These are phyloP conservation scores for Globisporangium ultimum DNA, from an alignment of 352 stramenopile genomes.

Conservation along the genomic window DNA sequence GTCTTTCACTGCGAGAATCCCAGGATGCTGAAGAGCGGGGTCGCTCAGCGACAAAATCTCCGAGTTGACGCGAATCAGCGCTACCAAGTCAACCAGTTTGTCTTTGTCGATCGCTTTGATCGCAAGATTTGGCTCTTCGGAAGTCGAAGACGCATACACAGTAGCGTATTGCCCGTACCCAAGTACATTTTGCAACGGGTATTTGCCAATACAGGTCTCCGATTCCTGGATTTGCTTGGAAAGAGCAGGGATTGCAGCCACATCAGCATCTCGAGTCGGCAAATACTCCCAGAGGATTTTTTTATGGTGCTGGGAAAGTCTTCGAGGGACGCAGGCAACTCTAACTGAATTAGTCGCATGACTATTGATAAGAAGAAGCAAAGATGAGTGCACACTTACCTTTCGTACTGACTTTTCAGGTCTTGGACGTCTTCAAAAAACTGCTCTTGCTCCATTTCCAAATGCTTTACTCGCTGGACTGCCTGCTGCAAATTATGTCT, in stretches of 20 bases:
- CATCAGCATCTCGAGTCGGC: slow-evolving; percentile 39
- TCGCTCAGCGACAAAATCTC: slow-evolving; percentile 81
- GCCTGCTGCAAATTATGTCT: slow-evolving; percentile 38
- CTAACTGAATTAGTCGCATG: too few species aligned
- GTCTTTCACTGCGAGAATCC: slow-evolving; percentile 64
- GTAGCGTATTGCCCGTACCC: slow-evolving; percentile 84
- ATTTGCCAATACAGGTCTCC: slow-evolving; percentile 51
- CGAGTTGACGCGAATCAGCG: slow-evolving; percentile 69
- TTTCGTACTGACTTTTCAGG: slow-evolving; percentile 74
- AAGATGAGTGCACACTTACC: slow-evolving; percentile 18
- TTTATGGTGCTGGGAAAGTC: slow-evolving; percentile 49
- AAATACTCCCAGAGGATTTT: slow-evolving; percentile 82
- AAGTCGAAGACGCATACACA: slow-evolving; percentile 49
- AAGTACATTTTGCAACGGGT: slow-evolving; percentile 63
- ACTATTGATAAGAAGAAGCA: not conserved
- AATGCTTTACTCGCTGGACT: slow-evolving; percentile 57
- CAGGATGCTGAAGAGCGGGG: slow-evolving; percentile 44
- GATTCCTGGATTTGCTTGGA: slow-evolving; percentile 43
- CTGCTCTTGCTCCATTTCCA: slow-evolving; percentile 86
- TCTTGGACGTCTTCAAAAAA: slow-evolving; percentile 74
- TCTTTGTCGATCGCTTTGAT: slow-evolving; percentile 87
- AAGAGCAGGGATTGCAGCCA: slow-evolving; percentile 55
- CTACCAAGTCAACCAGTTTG: slow-evolving; percentile 69
- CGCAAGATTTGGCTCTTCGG: slow-evolving; percentile 33
- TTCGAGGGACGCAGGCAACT: too few species aligned